These are phyloP conservation scores for Pseudogymnoascus sp. DNA, from an alignment of 2,329 filamentous ascomycete species.

Conservation along the genomic window DNA sequence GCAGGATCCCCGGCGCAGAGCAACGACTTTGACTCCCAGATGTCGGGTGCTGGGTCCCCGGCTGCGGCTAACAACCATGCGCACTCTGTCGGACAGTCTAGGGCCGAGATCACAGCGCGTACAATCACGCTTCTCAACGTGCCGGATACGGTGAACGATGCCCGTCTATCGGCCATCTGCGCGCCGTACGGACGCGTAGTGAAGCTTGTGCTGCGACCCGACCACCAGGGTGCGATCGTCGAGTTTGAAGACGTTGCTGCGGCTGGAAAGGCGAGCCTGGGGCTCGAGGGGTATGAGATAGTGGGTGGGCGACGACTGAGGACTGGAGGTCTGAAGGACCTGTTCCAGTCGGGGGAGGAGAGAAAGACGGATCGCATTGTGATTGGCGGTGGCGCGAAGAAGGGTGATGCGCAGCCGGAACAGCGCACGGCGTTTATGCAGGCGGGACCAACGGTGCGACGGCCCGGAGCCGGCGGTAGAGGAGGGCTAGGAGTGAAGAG, in stretches of 20 bases:
- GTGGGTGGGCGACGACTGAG: conserved; percentile 44
- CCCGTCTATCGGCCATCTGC: conserved; percentile 66
- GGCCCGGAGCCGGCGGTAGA: conserved; percentile 29
- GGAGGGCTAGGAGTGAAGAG: conserved; percentile 31
- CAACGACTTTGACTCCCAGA: conserved; percentile 27
- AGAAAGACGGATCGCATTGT: conserved; percentile 37
- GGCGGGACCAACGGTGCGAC: conserved; percentile 24
- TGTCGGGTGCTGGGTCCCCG: conserved; percentile 27
- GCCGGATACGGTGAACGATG: conserved; percentile 86
- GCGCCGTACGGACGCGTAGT: conserved; percentile 63
- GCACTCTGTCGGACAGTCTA: conserved; percentile 32
- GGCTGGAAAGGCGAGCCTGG: conserved; percentile 64
- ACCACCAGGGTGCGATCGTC: conserved; percentile 77
- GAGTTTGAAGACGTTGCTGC: conserved; percentile 63
- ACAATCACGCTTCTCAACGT: conserved; percentile 78
- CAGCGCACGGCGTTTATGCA: conserved; percentile 21
- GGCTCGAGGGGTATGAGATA: conserved; percentile 49
- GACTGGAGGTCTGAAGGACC: conserved; percentile 46
- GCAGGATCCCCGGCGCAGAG: conserved; percentile 27
- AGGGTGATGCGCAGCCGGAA: conserved; percentile 35
- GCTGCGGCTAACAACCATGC: conserved; percentile 19
- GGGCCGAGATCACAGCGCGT: conserved; percentile 50
- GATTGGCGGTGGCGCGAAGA: conserved; percentile 23
- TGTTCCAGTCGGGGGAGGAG: conserved; percentile 45
- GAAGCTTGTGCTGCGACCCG: conserved; percentile 71